Evolutionary conservation across 495 filamentous ascomycete species (phyloP), one percentile per base, ranked within the genome.

Genomic region (Tuber indicum): DNA sequence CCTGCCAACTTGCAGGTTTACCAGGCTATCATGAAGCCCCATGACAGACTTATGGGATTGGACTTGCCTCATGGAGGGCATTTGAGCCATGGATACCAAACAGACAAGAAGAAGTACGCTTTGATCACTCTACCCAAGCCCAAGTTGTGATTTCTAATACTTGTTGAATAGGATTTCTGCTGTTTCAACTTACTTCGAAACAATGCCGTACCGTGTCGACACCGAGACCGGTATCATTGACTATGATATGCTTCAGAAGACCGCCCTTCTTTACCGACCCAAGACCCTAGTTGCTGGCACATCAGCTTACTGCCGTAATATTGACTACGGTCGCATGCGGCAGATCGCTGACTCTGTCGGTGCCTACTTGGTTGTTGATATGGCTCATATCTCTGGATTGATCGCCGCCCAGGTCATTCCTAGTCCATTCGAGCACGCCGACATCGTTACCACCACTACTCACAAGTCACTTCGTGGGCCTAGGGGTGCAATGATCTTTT

Each of bases 401-500:
- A 92, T 98, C 75, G 93, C 96, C 79, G 92, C 93, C 77, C 93
- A 91, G 81, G 95, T 97, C 83, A 97, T 98, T 81, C 93, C 95
- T 77, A 93, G 93, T 74, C 96, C 96, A 43, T 99, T 99, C 87
- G 88, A 91, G 79, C 89, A 97, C 82, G 94, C 95, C 76, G 96
- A 98, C 85, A 92, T 99, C 75, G 96, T 99, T 75, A 99, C 96
- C 78, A 99, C 96, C 75, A 99, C 96, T 76, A 99, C 96, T 72
- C 96, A 99, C 91, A 99, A 99, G 90, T 97, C 94, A 72, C 92
- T 99, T 82, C 93, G 96, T 88, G 96, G 96, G 74, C 96, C 96
- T 74, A 92, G 96, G 86, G 96, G 96, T 84, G 96, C 96, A 84
- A 99, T 99, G 96, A 99, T 99, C 87, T 99, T 99, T 90, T 99